Evolutionary conservation across 192 early-diverging fungal genomes (phyloP).

Genomic region (Umbelopsis vinacea): DNA sequence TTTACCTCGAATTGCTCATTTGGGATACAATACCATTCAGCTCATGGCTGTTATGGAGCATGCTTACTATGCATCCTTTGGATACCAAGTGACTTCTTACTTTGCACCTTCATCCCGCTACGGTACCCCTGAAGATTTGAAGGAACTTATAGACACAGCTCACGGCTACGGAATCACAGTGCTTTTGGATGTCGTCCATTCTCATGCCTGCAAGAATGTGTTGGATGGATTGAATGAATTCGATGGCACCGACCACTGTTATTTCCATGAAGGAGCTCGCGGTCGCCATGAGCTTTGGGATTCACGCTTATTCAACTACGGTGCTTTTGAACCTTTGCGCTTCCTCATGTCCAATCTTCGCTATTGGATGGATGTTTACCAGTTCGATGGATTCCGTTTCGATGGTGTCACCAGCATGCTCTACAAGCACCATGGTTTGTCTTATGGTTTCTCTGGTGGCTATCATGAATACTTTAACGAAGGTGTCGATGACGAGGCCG

Average conservation of each 20-base stretch:
- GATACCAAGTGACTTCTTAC: slow-evolving; percentile 98
- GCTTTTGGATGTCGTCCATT: slow-evolving; percentile 94
- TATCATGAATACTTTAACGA: slow-evolving; percentile 96
- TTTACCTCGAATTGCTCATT: slow-evolving; percentile 81
- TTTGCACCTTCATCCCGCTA: slow-evolving; percentile 92
- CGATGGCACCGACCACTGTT: slow-evolving; percentile 95
- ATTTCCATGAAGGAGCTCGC: slow-evolving; percentile 88
- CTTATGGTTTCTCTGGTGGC: slow-evolving; percentile 88
- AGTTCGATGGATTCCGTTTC: slow-evolving; percentile 97
- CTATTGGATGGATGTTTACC: slow-evolving; percentile 90
- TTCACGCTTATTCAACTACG: slow-evolving; percentile 93
- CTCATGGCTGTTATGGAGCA: slow-evolving; percentile 98
- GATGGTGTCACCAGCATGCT: slow-evolving; percentile 98
- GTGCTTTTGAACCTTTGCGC: slow-evolving; percentile 86
- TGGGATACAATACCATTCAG: slow-evolving; percentile 85
- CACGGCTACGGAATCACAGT: slow-evolving; percentile 89
- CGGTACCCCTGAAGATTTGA: slow-evolving; percentile 94
- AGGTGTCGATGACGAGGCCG: slow-evolving; percentile 81
- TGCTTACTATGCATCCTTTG: slow-evolving; percentile 97
- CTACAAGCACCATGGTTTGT: slow-evolving; percentile 95
- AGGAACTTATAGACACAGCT: slow-evolving; percentile 88
- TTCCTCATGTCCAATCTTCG: slow-evolving; percentile 95
- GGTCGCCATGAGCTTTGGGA: slow-evolving; percentile 96
- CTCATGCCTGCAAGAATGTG: slow-evolving; percentile 95
- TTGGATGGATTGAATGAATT: slow-evolving; percentile 94